Evolutionary conservation across 208 protist genomes (phyloP).

Genomic region (Ichthyophonus hoferi): DNA sequence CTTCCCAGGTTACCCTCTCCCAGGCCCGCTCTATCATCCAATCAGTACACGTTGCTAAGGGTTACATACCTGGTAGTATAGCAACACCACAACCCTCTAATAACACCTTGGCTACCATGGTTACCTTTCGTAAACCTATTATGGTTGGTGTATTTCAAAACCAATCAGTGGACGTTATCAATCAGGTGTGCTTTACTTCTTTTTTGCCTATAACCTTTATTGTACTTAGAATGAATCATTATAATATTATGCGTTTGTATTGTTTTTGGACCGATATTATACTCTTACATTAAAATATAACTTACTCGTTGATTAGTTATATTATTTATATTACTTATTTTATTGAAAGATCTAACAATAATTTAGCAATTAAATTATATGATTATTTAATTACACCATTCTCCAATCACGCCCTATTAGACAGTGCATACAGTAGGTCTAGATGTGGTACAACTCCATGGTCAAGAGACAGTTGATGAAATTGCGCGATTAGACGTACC

Average conservation of each 20-base stretch:
- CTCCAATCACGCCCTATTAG: not conserved
- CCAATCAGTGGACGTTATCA: constrained; percentile 1
- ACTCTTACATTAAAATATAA: not conserved
- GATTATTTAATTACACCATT: not conserved
- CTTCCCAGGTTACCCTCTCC: not conserved
- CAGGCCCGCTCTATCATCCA: not conserved
- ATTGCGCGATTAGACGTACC: not conserved
- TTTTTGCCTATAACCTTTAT: no score
- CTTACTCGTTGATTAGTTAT: not conserved
- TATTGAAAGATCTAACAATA: not conserved
- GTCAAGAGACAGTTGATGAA: not conserved
- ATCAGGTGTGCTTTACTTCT: constrained; percentile 10
- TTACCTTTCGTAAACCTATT: not conserved
- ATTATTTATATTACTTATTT: not conserved
- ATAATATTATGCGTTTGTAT: not conserved
- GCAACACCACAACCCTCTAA: not conserved
- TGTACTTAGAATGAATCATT: no score
- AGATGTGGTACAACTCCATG: constrained; percentile 31
- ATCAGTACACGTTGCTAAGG: not conserved
- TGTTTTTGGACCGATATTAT: not conserved
- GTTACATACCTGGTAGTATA: not conserved
- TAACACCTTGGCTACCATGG: not conserved
- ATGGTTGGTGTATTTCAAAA: constrained; percentile 26
- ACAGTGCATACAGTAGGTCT: not conserved
- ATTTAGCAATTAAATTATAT: not conserved